These are phyloP conservation scores for Xylaria bambusicola DNA, from an alignment of 495 filamentous ascomycete genomes.

Conservation along the genomic window DNA sequence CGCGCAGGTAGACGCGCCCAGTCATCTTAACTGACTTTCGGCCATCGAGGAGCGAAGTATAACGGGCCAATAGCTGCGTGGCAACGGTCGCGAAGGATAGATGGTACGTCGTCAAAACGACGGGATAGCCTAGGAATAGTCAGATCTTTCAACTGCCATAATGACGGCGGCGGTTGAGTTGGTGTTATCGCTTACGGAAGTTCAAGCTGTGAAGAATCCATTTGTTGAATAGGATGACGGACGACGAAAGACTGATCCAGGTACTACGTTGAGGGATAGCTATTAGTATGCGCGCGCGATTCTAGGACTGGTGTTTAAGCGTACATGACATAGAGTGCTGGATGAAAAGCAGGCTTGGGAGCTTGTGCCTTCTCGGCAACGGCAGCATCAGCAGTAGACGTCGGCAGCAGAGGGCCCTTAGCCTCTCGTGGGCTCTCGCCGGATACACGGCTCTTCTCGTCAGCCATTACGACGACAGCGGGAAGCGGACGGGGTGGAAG, in stretches of 20 bases:
- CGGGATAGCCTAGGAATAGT: conserved; percentile 52
- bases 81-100: conserved; percentile 84
- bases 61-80: conserved; percentile 86
- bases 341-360: conserved; percentile 68
- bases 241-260: conserved; percentile 91
- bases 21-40: conserved; percentile 93
- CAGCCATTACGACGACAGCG: conserved; percentile 54
- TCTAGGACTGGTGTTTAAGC: conserved; percentile 36
- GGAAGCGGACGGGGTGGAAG: conserved; percentile 21
- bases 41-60: conserved; percentile 82
- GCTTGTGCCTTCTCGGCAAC: conserved; percentile 55
- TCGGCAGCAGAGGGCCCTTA: conserved; percentile 69
- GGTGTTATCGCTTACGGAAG: conserved; percentile 67
- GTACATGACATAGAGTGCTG: conserved; percentile 86
- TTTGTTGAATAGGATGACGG: conserved; percentile 98
- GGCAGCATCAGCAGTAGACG: conserved; percentile 69
- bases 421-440: conserved; percentile 65
- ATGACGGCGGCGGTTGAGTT: too few species aligned
- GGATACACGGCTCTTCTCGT: conserved; percentile 78
- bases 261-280: conserved; percentile 53
- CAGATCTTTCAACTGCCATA: conserved; percentile 24
- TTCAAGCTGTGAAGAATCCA: conserved; percentile 82
- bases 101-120: conserved; percentile 94
- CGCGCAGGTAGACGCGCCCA: conserved; percentile 82
- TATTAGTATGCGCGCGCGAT: neutral